Percentiles rank a stretch among this genome's conserved stretches.
Conservation (phyloP, 2,329 filamentous ascomycete species). For the Mycosphaerella sp. region DNA sequence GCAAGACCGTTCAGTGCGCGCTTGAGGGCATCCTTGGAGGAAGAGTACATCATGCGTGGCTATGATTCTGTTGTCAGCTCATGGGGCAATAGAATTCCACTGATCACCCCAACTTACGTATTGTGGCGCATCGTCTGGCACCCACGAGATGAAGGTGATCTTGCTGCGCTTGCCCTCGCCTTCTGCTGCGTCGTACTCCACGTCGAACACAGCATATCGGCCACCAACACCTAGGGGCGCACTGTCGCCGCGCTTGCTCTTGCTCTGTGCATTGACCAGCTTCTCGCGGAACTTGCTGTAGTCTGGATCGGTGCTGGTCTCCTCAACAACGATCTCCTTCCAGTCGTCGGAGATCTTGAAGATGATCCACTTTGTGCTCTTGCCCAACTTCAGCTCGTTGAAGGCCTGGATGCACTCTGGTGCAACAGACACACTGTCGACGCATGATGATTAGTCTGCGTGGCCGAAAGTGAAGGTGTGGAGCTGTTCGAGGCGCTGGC, state of each 20-base stretch:
- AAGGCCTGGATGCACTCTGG: slow-evolving; percentile 63
- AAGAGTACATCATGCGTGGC: slow-evolving; percentile 87
- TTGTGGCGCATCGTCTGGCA: slow-evolving; percentile 71
- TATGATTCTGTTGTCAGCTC: slow-evolving; percentile 33
- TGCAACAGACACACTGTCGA: slow-evolving; percentile 60
- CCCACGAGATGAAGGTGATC: slow-evolving; percentile 73
- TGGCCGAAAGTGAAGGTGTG: background rate
- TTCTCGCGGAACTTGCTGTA: slow-evolving; percentile 70
- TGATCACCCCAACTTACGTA: slow-evolving; percentile 51
- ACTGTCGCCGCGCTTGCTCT: slow-evolving; percentile 56
- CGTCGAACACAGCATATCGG: slow-evolving; percentile 80
- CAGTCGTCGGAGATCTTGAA: slow-evolving; percentile 80
- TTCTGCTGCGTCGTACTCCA: slow-evolving; percentile 65
- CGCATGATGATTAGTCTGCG: slow-evolving; percentile 10
- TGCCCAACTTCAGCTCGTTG: slow-evolving; percentile 78
- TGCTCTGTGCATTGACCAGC: slow-evolving; percentile 66
- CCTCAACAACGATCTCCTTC: slow-evolving; percentile 76
- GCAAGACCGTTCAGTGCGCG: slow-evolving; percentile 69
- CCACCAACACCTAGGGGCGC: slow-evolving; percentile 51
- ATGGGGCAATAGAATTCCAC: background rate
- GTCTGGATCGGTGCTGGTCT: slow-evolving; percentile 60
- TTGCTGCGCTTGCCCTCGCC: slow-evolving; percentile 72
- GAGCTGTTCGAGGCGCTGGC: slow-evolving; percentile 5
- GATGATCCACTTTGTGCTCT: slow-evolving; percentile 75
- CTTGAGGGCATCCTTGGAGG: slow-evolving; percentile 77